Base-by-base conservation (phyloP, 331 rosid genomes). In the Dryas integrifolia region DNA sequence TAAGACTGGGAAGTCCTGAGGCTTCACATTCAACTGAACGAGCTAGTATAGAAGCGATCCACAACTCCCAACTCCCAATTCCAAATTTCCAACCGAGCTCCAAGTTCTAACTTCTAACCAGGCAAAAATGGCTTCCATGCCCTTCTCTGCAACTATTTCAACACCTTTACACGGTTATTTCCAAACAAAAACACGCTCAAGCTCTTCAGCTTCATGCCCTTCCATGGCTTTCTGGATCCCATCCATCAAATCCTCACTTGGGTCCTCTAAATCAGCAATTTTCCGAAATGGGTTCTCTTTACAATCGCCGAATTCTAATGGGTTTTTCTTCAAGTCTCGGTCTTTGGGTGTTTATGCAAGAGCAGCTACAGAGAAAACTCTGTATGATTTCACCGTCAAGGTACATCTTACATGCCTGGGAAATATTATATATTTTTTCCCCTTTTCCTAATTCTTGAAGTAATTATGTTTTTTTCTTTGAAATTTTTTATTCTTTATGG, bases 301-400 rank as follows among this genome's bases (percentile, higher is more conserved):
- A 35, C 61, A 63, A 66, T 78, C 96, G 0, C 78, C 85, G 47
- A 69, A 14, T 56, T 65, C 75, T 74, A 80, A 78, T 2, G 79
- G 73, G 43, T 21, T 73, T 73, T 35, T 73, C 12, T 9, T 72
- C 26, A 88, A 82, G 58, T 57, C 83, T 67, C 86, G 80, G 18
- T 76, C 85, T 82, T 85, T 75, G n/a, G 79, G 84, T 38, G 85
- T 90, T 70, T 66, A 72, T 46, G 99, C 99, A 0, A 87, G 85
- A 75, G 99, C 99, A 18, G 88, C 85, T 49, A 84, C 97, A 1
- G 92, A 88, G 60, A 95, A 95, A 85, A 82, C 83, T 77, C 84
- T 92, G 60, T 76, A 95, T 78, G 99, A 90, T 69, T 95, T 82
- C 61, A 88, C 89, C 43, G 98, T 92, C 68, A 92, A 95, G 96